These are phyloP conservation scores for Macrophomina phaseolina DNA, from an alignment of 2,329 filamentous ascomycete species.

Conservation along the genomic window DNA sequence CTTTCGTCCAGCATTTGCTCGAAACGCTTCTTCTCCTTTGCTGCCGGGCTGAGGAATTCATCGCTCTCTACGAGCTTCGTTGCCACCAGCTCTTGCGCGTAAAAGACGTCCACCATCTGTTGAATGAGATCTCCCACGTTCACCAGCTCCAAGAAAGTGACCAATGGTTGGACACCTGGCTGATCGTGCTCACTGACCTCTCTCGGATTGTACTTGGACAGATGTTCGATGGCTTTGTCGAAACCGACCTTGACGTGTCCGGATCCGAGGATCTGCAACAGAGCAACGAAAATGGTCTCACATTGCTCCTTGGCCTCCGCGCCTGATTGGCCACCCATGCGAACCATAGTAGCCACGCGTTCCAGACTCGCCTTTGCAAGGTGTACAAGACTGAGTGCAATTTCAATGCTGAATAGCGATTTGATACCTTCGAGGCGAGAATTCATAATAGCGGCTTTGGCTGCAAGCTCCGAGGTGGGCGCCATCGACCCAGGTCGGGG, in stretches of 20 bases:
- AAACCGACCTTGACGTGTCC: conserved; percentile 93
- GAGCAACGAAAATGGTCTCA: conserved; percentile 81
- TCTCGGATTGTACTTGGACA: conserved; percentile 89
- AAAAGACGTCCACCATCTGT: conserved; percentile 99
- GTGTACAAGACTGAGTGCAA: conserved; percentile 88
- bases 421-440: conserved; percentile 92
- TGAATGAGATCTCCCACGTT: conserved; percentile 98
- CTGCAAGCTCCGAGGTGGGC: conserved; percentile 88
- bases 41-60: conserved; percentile 90
- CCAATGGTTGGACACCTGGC: conserved; percentile 80
- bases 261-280: conserved; percentile 83
- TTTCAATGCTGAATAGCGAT: conserved; percentile 93
- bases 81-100: conserved; percentile 88
- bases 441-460: conserved; percentile 97
- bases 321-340: conserved; percentile 78
- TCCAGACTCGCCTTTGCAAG: conserved; percentile 86
- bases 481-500: conserved; percentile 59
- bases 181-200: conserved; percentile 74
- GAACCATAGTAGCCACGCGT: conserved; percentile 80
- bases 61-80: conserved; percentile 86
- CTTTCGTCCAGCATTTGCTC: conserved; percentile 98
- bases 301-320: conserved; percentile 88
- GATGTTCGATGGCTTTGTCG: conserved; percentile 86
- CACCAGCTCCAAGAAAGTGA: conserved; percentile 95
- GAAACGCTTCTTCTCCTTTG: conserved; percentile 96